Evolutionary conservation across 2,329 filamentous ascomycete species (phyloP).

Genomic region (Mollisiaceae sp.): DNA sequence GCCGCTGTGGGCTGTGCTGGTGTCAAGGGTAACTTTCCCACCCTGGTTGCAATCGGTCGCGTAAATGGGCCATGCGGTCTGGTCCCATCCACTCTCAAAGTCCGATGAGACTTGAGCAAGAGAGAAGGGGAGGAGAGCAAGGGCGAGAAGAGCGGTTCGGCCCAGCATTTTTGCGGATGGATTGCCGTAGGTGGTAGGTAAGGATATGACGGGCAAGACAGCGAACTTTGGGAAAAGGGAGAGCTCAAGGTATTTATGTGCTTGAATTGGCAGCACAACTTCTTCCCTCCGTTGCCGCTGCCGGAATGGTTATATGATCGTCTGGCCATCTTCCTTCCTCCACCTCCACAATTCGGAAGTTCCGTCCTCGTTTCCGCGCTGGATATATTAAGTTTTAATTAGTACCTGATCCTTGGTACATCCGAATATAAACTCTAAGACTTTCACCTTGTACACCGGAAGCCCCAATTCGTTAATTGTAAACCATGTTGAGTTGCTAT

Average conservation of each 20-base stretch:
- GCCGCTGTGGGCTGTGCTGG: slow-evolving; percentile 59
- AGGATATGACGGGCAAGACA: neutral
- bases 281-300: slow-evolving; percentile 34
- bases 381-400: slow-evolving; percentile 33
- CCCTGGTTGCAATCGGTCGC: slow-evolving; percentile 63
- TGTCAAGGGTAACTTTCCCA: slow-evolving; percentile 61
- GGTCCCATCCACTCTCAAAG: slow-evolving; percentile 64
- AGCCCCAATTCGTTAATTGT: neutral
- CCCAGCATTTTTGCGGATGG: slow-evolving; percentile 47
- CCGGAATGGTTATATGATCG: slow-evolving; percentile 25
- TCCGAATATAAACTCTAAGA: neutral
- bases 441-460: neutral
- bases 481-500: neutral
- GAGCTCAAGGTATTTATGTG: slow-evolving; percentile 38
- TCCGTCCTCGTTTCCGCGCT: slow-evolving; percentile 34
- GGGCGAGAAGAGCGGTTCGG: slow-evolving; percentile 50
- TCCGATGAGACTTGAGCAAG: slow-evolving; percentile 59
- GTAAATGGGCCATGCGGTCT: slow-evolving; percentile 62
- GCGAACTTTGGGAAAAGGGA: neutral
- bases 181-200: slow-evolving; percentile 12
- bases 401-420: slow-evolving; percentile 9
- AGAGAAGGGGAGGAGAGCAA: slow-evolving; percentile 53
- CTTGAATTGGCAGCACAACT: slow-evolving; percentile 32
- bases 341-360: slow-evolving; percentile 32
- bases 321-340: slow-evolving; percentile 24